Evolutionary conservation across 2,329 filamentous ascomycete species (phyloP).

Genomic region (Alternaria conjuncta): DNA sequence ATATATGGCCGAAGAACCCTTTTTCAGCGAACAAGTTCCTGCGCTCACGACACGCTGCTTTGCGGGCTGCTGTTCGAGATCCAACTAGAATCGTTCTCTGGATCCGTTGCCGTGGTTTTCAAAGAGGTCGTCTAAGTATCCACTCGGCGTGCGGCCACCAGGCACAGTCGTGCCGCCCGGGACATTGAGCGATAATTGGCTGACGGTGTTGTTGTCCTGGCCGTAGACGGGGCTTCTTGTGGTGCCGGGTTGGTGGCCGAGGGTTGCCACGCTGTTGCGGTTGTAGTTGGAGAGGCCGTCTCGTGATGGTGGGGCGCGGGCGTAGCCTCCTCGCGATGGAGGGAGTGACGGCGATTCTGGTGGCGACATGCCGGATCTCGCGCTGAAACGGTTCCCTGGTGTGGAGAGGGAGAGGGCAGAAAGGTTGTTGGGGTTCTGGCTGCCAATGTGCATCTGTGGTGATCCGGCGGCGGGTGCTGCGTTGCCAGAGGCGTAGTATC

Average conservation of each 20-base stretch:
- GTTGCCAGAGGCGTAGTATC: constrained; percentile 81
- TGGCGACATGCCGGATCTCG: constrained; percentile 42
- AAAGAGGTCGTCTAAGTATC: constrained; percentile 88
- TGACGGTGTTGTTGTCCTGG: constrained; percentile 58
- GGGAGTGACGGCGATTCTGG: constrained; percentile 45
- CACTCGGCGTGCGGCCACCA: constrained; percentile 79
- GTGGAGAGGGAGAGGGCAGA: constrained; percentile 39
- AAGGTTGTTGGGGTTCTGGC: constrained; percentile 38
- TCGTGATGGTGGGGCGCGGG: constrained; percentile 41
- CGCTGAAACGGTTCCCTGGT: constrained; percentile 43
- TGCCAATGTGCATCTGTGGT: constrained; percentile 53
- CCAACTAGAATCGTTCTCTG: constrained; percentile 40
- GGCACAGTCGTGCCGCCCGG: constrained; percentile 55
- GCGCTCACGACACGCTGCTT: constrained; percentile 9
- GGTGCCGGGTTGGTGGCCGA: constrained; percentile 43
- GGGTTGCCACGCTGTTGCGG: constrained; percentile 47
- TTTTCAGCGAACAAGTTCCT: not conserved
- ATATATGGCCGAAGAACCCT: not conserved
- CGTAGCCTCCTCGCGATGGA: constrained; percentile 44
- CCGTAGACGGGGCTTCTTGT: constrained; percentile 40
- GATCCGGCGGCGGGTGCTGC: constrained; percentile 54
- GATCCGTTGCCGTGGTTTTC: constrained; percentile 67
- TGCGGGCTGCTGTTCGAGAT: constrained; percentile 21
- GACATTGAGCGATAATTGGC: constrained; percentile 69
- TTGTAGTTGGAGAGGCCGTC: constrained; percentile 43